Percentiles rank a stretch among this genome's conserved stretches.
Conservation (phyloP, 2,329 filamentous ascomycete species). For the Sporothrix globosa region DNA sequence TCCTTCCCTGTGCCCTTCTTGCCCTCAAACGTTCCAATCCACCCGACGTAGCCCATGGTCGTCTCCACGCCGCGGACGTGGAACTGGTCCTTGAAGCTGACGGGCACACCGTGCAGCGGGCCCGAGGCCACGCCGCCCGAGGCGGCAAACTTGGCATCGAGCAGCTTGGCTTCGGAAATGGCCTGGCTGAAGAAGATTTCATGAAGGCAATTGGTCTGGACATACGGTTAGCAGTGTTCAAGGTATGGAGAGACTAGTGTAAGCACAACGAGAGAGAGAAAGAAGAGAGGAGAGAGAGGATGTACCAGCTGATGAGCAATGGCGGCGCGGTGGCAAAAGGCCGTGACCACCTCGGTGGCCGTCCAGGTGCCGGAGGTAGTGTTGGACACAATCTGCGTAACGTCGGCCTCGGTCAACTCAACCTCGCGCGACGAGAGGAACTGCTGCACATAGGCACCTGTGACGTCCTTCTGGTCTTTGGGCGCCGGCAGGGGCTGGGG, state of each 20-base stretch:
- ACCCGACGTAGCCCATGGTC: constrained; percentile 37
- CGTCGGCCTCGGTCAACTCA: constrained; percentile 31
- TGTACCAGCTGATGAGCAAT: constrained; percentile 33
- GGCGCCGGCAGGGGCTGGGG: constrained; percentile 23
- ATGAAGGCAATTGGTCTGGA: constrained; percentile 51
- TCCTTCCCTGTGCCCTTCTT: constrained; percentile 32
- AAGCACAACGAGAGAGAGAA: too few species aligned
- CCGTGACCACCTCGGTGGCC: constrained; percentile 29
- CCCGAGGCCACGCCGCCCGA: constrained; percentile 42
- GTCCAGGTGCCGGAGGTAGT: constrained; percentile 27
- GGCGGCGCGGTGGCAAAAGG: constrained; percentile 35
- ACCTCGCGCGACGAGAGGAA: constrained; percentile 26
- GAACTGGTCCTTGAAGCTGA: constrained; percentile 55
- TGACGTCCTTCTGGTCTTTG: constrained; percentile 29
- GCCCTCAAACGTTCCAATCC: constrained; percentile 30
- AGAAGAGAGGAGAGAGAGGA: background rate
- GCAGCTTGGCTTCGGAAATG: constrained; percentile 41
- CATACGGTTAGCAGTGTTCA: background rate
- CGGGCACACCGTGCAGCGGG: constrained; percentile 51
- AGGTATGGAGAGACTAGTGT: too few species aligned
- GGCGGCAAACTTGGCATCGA: constrained; percentile 43
- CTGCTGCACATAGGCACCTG: constrained; percentile 30
- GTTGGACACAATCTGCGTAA: constrained; percentile 22
- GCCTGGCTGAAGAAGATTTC: constrained; percentile 46
- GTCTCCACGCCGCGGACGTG: constrained; percentile 50